Conservation (phyloP, 495 filamentous ascomycete species). For the Neurospora sp. region DNA sequence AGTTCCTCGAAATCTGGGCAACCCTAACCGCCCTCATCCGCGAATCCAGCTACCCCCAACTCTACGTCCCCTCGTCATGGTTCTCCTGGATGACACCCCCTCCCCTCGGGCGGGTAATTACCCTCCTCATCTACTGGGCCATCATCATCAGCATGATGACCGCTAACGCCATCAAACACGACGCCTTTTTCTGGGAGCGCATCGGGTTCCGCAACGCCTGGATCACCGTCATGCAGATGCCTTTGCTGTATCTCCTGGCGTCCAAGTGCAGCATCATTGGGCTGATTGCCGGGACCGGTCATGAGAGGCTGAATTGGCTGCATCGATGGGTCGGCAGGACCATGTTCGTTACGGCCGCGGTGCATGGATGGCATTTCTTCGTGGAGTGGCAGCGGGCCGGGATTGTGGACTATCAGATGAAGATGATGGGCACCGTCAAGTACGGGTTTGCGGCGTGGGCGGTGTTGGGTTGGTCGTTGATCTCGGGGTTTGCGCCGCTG, state of each 20-base stretch:
- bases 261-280: slow-evolving; percentile 72
- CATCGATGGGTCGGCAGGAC: slow-evolving; percentile 73
- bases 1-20: slow-evolving; percentile 46
- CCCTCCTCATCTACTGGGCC: slow-evolving; percentile 46
- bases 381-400: slow-evolving; percentile 55
- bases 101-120: slow-evolving; percentile 44
- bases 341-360: slow-evolving; percentile 61
- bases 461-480: slow-evolving; percentile 59
- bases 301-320: slow-evolving; percentile 75
- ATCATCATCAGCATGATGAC: slow-evolving; percentile 50
- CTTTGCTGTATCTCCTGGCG: slow-evolving; percentile 67
- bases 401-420: slow-evolving; percentile 51
- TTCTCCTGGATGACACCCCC: slow-evolving; percentile 43
- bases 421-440: slow-evolving; percentile 53
- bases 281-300: slow-evolving; percentile 53
- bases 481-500: slow-evolving; percentile 59
- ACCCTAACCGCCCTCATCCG: slow-evolving; percentile 58
- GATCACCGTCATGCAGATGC: slow-evolving; percentile 72
- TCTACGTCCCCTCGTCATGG: slow-evolving; percentile 41
- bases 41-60: slow-evolving; percentile 56
- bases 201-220: slow-evolving; percentile 70
- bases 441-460: slow-evolving; percentile 67
- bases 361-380: slow-evolving; percentile 69
- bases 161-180: slow-evolving; percentile 32
- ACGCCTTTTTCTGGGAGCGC: slow-evolving; percentile 49